Percentiles rank a stretch among this genome's conserved stretches.
phyloP scores from a whole-genome alignment of 2,329 filamentous ascomycete species.

The Calycina herbarum region DNA sequence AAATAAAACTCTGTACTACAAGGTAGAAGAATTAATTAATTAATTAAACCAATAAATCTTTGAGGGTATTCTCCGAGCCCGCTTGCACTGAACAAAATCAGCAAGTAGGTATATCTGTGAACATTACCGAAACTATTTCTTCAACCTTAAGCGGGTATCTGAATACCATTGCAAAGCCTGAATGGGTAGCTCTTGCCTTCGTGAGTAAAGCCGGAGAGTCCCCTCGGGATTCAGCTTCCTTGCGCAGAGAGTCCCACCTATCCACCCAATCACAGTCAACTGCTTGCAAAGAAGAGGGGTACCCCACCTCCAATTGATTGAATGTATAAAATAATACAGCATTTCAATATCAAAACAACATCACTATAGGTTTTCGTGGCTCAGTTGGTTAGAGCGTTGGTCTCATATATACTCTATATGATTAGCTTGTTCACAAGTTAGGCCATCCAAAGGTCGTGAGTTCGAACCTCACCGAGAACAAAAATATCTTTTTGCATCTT shows the following conservation, averaged over 20 bases:
- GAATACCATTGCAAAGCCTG: too few relatives aligned
- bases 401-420: constrained; percentile 37
- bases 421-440: constrained; percentile 12
- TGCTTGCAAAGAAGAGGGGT: neutral
- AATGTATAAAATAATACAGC: neutral
- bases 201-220: neutral
- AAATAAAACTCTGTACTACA: too few relatives aligned
- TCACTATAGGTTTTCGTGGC: constrained; percentile 40
- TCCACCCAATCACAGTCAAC: neutral
- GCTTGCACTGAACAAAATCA: too few relatives aligned
- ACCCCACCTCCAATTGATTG: neutral
- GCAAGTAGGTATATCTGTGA: too few relatives aligned
- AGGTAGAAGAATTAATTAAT: too few relatives aligned
- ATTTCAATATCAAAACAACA: neutral
- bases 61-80: too few relatives aligned
- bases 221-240: neutral
- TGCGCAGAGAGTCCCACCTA: neutral
- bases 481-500: neutral
- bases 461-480: constrained; percentile 51
- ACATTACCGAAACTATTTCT: neutral
- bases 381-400: constrained; percentile 47
- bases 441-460: constrained; percentile 49
- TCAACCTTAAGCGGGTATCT: neutral
- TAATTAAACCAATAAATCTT: too few relatives aligned
- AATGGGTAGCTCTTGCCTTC: neutral